Base-by-base conservation (phyloP, 805 yeast genomes). In the Vanderwaltozyma tropicalis region DNA sequence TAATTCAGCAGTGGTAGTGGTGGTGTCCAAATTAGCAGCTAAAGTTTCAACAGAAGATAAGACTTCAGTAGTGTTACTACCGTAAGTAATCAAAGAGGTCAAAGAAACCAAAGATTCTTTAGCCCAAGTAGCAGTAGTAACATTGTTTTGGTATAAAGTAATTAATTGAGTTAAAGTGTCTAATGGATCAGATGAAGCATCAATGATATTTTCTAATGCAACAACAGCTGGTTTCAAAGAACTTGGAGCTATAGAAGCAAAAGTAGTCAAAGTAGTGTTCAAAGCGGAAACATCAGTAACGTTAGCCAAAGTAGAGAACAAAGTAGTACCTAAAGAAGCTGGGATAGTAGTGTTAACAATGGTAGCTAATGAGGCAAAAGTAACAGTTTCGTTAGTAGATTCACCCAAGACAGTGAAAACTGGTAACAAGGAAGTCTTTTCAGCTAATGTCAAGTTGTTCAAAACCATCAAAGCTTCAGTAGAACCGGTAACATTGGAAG, bases 1-100 rank as follows among this genome's bases (percentile, higher is more conserved):
- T 28, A 59, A 41, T 38, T 55, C 53, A 12, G 33, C 41, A 21
- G 50, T 45, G n/a, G 59, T 41, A 9, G 54, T 38, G 10, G 55
- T 38, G 11, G 50, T 30, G 21, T 46, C 42, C 2, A 46, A 34
- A 16, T 45, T 35, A 10, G 49, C 38, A 3, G 57, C 48, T 32
- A 57, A 41, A 8, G 42, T 38, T 19, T 44, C 30, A 14, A 55
- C 46, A 12, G 53, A 42, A 3, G 42, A 13, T 22, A 56, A 29
- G 8, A 49, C 47, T 14, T 40, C 19, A 12, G 55, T 46, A 17
- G 45, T 42, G 28, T 55, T 49, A 2, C 37, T 31, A 24, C 54
- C 38, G 16, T 48, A 30, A 4, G 31, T 28, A 6, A 51, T 33
- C 22, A 57, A 37, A 7, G 41, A 26, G 14, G 49, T 32, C 31